Conservation (phyloP, 2,329 filamentous ascomycete genomes). For the Myriangium duriaei region DNA sequence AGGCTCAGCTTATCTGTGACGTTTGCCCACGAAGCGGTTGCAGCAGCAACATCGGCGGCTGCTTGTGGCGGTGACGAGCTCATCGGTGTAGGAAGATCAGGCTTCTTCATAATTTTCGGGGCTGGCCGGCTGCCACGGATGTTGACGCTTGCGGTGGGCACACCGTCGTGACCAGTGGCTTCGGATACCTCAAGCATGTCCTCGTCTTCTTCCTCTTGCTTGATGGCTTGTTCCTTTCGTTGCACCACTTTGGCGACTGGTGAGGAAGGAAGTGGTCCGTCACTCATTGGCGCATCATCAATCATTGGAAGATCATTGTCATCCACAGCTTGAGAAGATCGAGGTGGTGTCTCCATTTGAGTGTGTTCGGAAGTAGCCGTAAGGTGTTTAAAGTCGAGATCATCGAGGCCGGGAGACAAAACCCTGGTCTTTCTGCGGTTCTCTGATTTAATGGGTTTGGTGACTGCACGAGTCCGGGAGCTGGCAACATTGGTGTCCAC, state of each 20-base stretch:
- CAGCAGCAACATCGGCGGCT: slow-evolving; percentile 45
- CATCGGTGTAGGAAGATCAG: slow-evolving; percentile 54
- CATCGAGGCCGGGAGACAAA: slow-evolving; percentile 59
- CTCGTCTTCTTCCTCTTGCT: slow-evolving; percentile 60
- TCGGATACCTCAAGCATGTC: slow-evolving; percentile 79
- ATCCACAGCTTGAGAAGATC: slow-evolving; percentile 11
- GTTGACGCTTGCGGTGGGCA: slow-evolving; percentile 64
- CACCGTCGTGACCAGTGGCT: slow-evolving; percentile 49
- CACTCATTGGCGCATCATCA: slow-evolving; percentile 72
- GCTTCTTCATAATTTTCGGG: slow-evolving; percentile 57
- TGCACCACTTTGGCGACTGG: slow-evolving; percentile 39
- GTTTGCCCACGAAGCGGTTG: slow-evolving; percentile 78
- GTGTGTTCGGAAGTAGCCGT: slow-evolving; percentile 2
- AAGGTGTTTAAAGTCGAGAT: slow-evolving; percentile 23
- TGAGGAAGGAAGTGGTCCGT: slow-evolving; percentile 67
- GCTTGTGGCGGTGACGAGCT: slow-evolving; percentile 64
- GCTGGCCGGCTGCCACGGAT: slow-evolving; percentile 67
- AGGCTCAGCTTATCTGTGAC: slow-evolving; percentile 80
- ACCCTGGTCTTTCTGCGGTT: slow-evolving; percentile 68
- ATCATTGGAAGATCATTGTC: slow-evolving; percentile 41
- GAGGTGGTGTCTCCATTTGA: slow-evolving; percentile 9
- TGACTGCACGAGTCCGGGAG: slow-evolving; percentile 34
- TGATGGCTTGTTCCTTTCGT: slow-evolving; percentile 43
- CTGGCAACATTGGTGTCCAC: slow-evolving; percentile 66
- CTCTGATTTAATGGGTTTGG: slow-evolving; percentile 58